These are phyloP conservation scores for Rutstroemia sydowiana DNA, from an alignment of 2,329 filamentous ascomycete species.

Conservation along the genomic window DNA sequence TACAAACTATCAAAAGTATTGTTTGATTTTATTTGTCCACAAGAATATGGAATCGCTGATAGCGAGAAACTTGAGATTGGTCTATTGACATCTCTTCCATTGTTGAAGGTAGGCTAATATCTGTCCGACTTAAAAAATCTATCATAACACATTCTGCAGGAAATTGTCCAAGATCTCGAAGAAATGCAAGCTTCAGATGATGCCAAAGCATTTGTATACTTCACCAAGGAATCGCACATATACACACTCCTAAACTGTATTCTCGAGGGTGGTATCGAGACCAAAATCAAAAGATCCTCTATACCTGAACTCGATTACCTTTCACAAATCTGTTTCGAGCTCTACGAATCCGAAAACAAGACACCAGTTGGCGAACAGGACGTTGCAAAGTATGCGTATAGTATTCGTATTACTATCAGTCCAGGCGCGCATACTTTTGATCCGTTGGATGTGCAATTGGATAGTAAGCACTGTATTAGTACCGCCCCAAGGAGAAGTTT, in stretches of 20 bases:
- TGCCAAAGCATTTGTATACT: constrained; percentile 96
- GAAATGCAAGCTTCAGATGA: constrained; percentile 93
- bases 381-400: constrained; percentile 65
- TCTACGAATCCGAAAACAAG: constrained; percentile 85
- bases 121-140: background rate
- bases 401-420: constrained; percentile 90
- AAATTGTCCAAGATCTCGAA: constrained; percentile 94
- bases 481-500: constrained; percentile 85
- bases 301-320: constrained; percentile 98
- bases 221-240: constrained; percentile 98
- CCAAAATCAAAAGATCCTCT: constrained; percentile 89
- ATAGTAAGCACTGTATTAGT: constrained; percentile 93
- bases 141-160: constrained; percentile 39
- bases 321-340: constrained; percentile 94
- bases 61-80: constrained; percentile 98
- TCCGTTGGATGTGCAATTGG: constrained; percentile 90
- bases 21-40: constrained; percentile 97
- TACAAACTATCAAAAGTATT: constrained; percentile 91
- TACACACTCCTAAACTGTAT: constrained; percentile 98
- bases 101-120: constrained; percentile 49
- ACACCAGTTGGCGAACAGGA: constrained; percentile 26
- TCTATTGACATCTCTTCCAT: constrained; percentile 81
- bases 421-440: constrained; percentile 96
- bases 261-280: constrained; percentile 90
- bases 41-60: constrained; percentile 95